Conservation (phyloP, 2,329 filamentous ascomycete genomes). For the Aureobasidium pullulans region DNA sequence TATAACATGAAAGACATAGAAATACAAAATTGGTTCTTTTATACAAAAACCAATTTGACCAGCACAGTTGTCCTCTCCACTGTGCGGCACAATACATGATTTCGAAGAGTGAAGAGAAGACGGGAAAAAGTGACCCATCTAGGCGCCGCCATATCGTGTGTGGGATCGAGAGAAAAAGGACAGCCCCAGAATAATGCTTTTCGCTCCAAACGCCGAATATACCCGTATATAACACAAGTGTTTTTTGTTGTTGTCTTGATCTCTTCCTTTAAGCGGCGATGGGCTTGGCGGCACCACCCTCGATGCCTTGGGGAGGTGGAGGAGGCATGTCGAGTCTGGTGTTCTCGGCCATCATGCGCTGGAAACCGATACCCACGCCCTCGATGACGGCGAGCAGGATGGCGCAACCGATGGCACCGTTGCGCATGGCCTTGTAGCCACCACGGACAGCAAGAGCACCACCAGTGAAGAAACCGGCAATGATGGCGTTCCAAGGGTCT, state of each 20-base stretch:
- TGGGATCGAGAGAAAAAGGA: not conserved
- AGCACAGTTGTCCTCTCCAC: not conserved
- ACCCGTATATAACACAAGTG: conserved; percentile 2
- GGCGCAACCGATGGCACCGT: conserved; percentile 93
- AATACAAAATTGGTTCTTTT: not conserved
- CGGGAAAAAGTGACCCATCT: not conserved
- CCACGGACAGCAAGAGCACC: conserved; percentile 87
- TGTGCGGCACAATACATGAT: not conserved
- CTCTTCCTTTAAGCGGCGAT: conserved; percentile 13
- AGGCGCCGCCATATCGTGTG: not conserved
- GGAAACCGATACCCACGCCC: conserved; percentile 92
- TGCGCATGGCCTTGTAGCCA: conserved; percentile 83
- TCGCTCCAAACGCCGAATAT: conserved; percentile 13
- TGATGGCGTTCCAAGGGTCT: conserved; percentile 96
- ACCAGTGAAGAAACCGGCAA: conserved; percentile 93
- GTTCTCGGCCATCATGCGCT: conserved; percentile 85
- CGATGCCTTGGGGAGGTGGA: conserved; percentile 25
- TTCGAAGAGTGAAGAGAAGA: conserved; percentile 10
- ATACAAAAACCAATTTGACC: not conserved
- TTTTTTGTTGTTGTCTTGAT: not conserved
- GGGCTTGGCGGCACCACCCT: conserved; percentile 10
- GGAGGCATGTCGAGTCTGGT: conserved; percentile 65
- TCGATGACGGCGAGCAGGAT: conserved; percentile 93
- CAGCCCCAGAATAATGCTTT: not conserved
- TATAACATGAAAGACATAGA: conserved; percentile 1